A percentile compares a stretch with the other conserved stretches of the same genome.
These are phyloP conservation scores for Aspergillus aculeatinus DNA, from an alignment of 2,329 filamentous ascomycete species.

Conservation along the genomic window DNA sequence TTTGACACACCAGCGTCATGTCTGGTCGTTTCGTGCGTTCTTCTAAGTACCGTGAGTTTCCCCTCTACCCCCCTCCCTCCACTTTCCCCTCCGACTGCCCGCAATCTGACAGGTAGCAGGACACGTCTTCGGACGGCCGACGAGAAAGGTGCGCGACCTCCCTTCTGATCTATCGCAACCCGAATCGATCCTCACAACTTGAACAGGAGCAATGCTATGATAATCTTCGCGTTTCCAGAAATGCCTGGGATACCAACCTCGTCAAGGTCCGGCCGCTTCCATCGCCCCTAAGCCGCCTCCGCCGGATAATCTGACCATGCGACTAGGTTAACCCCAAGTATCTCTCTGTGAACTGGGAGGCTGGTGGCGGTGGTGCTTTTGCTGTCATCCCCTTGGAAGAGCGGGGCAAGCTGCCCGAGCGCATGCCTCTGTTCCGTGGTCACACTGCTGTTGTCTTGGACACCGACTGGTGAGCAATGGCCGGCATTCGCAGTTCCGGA, in stretches of 20 bases:
- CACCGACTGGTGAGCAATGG: conserved; percentile 77
- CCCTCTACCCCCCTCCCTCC: conserved; percentile 11
- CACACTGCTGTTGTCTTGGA: conserved; percentile 95
- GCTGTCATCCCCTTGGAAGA: conserved; percentile 91
- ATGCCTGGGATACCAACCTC: conserved; percentile 99
- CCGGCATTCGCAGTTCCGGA: conserved; percentile 5
- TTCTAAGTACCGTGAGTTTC: conserved; percentile 67
- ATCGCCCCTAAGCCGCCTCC: conserved; percentile 27
- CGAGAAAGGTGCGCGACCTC: conserved; percentile 65
- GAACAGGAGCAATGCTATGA: conserved; percentile 90
- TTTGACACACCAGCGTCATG: conserved; percentile 47
- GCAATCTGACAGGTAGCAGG: conserved; percentile 56
- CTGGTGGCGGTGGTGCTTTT: conserved; percentile 92
- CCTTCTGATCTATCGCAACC: not conserved
- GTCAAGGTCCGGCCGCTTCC: conserved; percentile 70
- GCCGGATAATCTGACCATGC: conserved; percentile 22
- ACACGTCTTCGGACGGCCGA: conserved; percentile 96
- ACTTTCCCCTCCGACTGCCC: conserved; percentile 20
- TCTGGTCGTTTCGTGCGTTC: conserved; percentile 71
- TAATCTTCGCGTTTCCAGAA: conserved; percentile 93
- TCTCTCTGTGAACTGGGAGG: conserved; percentile 97
- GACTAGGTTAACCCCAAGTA: conserved; percentile 87
- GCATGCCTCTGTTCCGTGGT: conserved; percentile 90
- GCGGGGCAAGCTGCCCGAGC: conserved; percentile 85
- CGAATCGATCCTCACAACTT: conserved; percentile 9